Evolutionary conservation across 2,329 filamentous ascomycete genomes (phyloP).

Genomic region (Xylaria sp.): DNA sequence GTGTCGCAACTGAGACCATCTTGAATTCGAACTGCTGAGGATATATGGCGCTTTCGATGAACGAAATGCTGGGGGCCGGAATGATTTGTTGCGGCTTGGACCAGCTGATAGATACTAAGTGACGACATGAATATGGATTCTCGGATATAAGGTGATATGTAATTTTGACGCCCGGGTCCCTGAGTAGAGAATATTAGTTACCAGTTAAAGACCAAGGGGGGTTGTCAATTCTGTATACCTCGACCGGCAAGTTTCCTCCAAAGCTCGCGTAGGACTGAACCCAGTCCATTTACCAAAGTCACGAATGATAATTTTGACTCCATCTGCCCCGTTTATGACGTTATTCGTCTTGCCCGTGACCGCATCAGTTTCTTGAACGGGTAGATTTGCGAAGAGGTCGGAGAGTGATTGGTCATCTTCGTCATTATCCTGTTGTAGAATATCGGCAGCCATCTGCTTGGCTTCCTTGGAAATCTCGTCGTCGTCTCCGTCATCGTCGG

Average conservation of each 20-base stretch:
- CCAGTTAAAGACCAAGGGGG: background rate
- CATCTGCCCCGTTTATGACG: constrained; percentile 55
- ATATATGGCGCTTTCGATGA: constrained; percentile 49
- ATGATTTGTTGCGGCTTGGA: constrained; percentile 67
- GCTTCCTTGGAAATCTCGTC: constrained; percentile 59
- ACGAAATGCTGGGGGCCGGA: constrained; percentile 41
- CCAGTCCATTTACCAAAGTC: constrained; percentile 87
- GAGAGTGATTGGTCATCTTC: constrained; percentile 54
- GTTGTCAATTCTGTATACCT: constrained; percentile 52
- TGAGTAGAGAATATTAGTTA: constrained; percentile 38
- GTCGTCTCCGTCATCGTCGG: constrained; percentile 49
- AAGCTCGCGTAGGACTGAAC: constrained; percentile 70
- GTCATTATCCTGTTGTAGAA: constrained; percentile 58
- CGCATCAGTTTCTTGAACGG: constrained; percentile 62
- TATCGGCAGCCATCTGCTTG: constrained; percentile 59
- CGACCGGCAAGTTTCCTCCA: constrained; percentile 87
- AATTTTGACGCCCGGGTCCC: constrained; percentile 71
- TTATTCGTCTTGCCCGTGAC: constrained; percentile 60
- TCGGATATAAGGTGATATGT: constrained; percentile 71
- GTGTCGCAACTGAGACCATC: constrained; percentile 75
- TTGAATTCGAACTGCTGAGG: constrained; percentile 65
- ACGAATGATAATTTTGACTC: constrained; percentile 64
- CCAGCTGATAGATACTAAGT: constrained; percentile 77
- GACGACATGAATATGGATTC: constrained; percentile 73
- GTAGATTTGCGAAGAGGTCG: constrained; percentile 63